Evolutionary conservation across 2,329 filamentous ascomycete genomes (phyloP).

Genomic region (Apiospora phragmitis): DNA sequence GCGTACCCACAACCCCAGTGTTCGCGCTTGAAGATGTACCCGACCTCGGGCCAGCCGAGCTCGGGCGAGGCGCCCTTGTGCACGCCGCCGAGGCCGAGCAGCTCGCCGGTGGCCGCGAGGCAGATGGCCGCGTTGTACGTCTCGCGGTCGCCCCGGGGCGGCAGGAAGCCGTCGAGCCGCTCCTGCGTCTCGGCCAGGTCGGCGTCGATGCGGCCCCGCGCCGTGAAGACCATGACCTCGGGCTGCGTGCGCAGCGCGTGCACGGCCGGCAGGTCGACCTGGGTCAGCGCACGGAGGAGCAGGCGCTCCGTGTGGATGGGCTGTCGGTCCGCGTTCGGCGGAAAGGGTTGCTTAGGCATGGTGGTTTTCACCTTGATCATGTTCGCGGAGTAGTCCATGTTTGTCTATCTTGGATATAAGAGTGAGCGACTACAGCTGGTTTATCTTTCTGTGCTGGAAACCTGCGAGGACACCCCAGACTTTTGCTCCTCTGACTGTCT

Average conservation of each 20-base stretch:
- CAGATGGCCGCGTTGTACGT: constrained; percentile 60
- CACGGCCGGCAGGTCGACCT: constrained; percentile 51
- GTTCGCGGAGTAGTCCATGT: not conserved
- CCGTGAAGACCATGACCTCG: constrained; percentile 64
- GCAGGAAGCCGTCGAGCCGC: constrained; percentile 42
- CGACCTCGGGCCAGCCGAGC: constrained; percentile 57
- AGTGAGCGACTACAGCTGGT: not conserved
- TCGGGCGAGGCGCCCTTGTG: constrained; percentile 32
- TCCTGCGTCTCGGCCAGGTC: constrained; percentile 44
- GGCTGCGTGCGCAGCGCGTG: constrained; percentile 55
- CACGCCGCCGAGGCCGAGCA: constrained; percentile 52
- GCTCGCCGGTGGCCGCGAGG: constrained; percentile 44
- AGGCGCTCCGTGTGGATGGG: constrained; percentile 54
- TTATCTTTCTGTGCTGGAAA: not conserved
- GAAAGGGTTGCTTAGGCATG: constrained; percentile 44
- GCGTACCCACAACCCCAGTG: constrained; percentile 58
- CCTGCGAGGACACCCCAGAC: not conserved
- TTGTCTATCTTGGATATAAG: not conserved
- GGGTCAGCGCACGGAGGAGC: constrained; percentile 49
- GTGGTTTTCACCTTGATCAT: constrained; percentile 47
- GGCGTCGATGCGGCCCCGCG: constrained; percentile 40
- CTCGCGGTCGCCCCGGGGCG: constrained; percentile 45
- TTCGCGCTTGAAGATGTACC: constrained; percentile 56
- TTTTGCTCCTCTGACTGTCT: too few relatives aligned
- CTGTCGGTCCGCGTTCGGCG: constrained; percentile 37